Evolutionary conservation across 352 stramenopile genomes (phyloP), one percentile per base, ranked within the genome.

Genomic region (Phytophthora multivora): DNA sequence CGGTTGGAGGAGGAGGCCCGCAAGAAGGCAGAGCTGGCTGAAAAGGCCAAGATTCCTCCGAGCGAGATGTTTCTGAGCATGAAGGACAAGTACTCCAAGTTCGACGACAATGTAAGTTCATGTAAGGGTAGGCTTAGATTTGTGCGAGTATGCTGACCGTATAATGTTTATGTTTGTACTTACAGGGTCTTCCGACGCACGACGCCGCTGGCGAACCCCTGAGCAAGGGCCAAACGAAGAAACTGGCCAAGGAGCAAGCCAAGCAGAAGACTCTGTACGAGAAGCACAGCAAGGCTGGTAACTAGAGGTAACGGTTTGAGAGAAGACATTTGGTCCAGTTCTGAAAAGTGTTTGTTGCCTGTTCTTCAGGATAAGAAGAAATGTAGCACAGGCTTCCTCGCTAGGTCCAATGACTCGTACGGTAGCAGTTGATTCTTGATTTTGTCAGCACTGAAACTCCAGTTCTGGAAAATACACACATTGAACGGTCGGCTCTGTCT

Each of bases 191-290:
- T 23, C 97, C 97, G 30, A 99, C 97, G 10, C 90, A 99, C 45
- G 87, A 98, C 60, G 86, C 77, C 1, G 83, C 90, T 35, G 96
- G 96, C 15, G 91, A 97, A 42, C 90, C 96, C 52, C 62, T 99
- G 45, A 98, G 93, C 56, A 99, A 99, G 83, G 97, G 87, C 47
- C 75, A 88, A 26, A 77, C 92, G 48, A 99, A 99, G 80, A 99
- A 99, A 75, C 82, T 99, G 50, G 79, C 86, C 16, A 99, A 99
- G 77, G 95, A 99, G 45, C 89, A 96, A 71, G 78, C 89, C 42
- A 99, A 99, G 77, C 97, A 99, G 66, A 96, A 96, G 65, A 86
- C 94, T 63, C 73, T 96, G 2, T 95, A 88, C 62, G 84, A 96
- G 21, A 95, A 96, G 73, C 71, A 88, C 59, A 74, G 69, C 58